Evolutionary conservation across 108 stramenopile species (phyloP).

Genomic region (Nitzschia palea): DNA sequence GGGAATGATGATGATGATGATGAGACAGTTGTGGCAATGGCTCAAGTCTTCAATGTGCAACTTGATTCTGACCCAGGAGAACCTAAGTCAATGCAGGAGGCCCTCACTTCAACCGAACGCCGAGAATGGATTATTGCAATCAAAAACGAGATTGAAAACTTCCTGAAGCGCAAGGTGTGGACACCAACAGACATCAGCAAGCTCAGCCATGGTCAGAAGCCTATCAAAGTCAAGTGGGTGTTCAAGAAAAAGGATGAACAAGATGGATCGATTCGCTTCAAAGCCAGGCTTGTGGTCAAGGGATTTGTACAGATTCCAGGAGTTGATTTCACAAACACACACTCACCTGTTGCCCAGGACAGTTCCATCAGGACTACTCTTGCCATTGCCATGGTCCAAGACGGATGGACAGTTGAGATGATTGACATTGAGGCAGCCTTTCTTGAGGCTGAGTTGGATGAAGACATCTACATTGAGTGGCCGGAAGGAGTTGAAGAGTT

Average conservation of each 20-base stretch:
- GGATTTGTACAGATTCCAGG: constrained; percentile 20
- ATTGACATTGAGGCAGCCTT: too few species aligned
- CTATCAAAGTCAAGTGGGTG: not conserved
- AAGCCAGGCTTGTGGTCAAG: not conserved
- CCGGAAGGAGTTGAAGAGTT: too few species aligned
- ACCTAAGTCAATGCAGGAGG: constrained; percentile 19
- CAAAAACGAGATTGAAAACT: not conserved
- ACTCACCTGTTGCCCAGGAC: too few species aligned
- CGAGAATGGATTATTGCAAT: constrained; percentile 4
- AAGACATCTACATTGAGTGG: too few species aligned
- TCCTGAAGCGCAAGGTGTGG: not conserved
- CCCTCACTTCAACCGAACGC: not conserved
- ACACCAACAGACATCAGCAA: not conserved
- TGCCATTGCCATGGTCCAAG: too few species aligned
- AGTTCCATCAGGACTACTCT: not conserved
- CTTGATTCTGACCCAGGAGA: not conserved
- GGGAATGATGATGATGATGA: not conserved
- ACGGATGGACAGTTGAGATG: too few species aligned
- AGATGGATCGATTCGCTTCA: not conserved
- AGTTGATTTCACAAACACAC: constrained; percentile 7
- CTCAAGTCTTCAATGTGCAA: not conserved
- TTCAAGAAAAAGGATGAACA: constrained; percentile 13
- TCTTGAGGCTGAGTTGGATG: too few species aligned
- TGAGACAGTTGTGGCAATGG: not conserved
- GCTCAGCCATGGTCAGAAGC: too few species aligned